A percentile compares a stretch with the other conserved stretches of the same genome.
These are phyloP conservation scores for Trametes coccinea DNA, from an alignment of 768 basidiomycete species.

Conservation along the genomic window DNA sequence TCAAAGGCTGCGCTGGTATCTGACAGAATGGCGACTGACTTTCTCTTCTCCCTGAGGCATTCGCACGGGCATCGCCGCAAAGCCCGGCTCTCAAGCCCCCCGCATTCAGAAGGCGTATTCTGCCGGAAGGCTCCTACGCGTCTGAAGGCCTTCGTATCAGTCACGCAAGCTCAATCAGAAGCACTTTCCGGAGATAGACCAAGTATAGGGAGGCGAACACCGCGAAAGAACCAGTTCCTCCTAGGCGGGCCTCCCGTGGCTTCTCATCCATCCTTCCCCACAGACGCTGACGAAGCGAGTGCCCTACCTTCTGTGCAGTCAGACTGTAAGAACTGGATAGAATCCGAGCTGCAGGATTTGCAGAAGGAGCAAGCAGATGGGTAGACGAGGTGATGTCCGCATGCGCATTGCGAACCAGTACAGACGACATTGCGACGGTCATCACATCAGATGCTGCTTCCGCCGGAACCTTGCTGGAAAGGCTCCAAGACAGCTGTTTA, in stretches of 20 bases:
- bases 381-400: no score
- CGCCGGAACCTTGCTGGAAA: constrained; percentile 1
- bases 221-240: neutral
- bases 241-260: neutral
- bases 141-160: neutral
- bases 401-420: no score
- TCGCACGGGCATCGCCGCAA: constrained; percentile 23
- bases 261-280: neutral
- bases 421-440: neutral
- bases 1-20: constrained; percentile 6
- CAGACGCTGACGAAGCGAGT: neutral
- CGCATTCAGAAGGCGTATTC: neutral
- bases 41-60: constrained; percentile 14
- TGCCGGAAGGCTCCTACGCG: neutral
- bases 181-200: neutral
- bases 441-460: neutral
- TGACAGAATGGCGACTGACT: constrained; percentile 21
- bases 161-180: constrained; percentile 18
- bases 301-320: neutral
- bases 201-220: neutral
- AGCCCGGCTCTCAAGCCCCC: neutral
- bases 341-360: constrained; percentile 3
- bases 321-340: neutral
- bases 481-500: neutral
- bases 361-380: neutral